phyloP scores from a whole-genome alignment of 495 filamentous ascomycete species.

The Podospora didyma region DNA sequence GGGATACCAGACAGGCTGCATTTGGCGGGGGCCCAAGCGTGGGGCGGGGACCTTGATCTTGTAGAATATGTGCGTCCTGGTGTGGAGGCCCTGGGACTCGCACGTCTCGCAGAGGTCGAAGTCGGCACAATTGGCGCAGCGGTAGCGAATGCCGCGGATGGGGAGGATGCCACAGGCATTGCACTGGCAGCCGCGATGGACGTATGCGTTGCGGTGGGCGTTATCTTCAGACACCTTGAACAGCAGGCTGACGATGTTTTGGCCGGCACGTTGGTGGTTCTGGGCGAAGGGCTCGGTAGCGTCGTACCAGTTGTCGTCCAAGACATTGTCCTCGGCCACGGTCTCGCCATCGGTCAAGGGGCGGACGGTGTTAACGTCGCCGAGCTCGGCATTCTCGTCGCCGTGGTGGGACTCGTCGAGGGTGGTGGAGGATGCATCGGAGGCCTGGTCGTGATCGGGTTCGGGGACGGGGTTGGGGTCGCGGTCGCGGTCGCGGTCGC shows the following conservation, averaged over 20 bases:
- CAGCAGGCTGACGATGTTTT: conserved; percentile 67
- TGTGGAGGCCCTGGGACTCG: conserved; percentile 78
- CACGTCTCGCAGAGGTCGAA: conserved; percentile 89
- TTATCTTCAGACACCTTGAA: conserved; percentile 83
- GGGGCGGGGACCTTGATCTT: conserved; percentile 59
- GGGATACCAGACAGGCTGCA: conserved; percentile 82
- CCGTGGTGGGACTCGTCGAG: conserved; percentile 39
- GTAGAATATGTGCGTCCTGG: conserved; percentile 93
- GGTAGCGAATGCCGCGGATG: conserved; percentile 86
- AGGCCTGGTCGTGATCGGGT: conserved; percentile 8
- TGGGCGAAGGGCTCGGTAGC: conserved; percentile 28
- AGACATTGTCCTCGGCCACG: conserved; percentile 53
- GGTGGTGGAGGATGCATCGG: conserved; percentile 28
- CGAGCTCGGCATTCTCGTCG: conserved; percentile 38
- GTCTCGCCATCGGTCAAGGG: conserved; percentile 52
- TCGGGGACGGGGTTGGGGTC: conserved; percentile 9
- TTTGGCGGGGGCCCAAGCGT: conserved; percentile 49
- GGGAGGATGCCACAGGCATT: conserved; percentile 81
- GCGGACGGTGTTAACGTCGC: conserved; percentile 28
- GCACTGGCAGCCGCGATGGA: conserved; percentile 91
- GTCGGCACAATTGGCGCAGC: conserved; percentile 88
- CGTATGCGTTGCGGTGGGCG: conserved; percentile 75
- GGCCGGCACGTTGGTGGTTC: conserved; percentile 57
- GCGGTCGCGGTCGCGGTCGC: conserved; percentile 8
- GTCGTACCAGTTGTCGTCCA: conserved; percentile 55